A percentile compares a stretch with the other conserved stretches of the same genome.
Evolutionary conservation across 2,329 filamentous ascomycete genomes (phyloP).

Genomic region (Fusarium udum): DNA sequence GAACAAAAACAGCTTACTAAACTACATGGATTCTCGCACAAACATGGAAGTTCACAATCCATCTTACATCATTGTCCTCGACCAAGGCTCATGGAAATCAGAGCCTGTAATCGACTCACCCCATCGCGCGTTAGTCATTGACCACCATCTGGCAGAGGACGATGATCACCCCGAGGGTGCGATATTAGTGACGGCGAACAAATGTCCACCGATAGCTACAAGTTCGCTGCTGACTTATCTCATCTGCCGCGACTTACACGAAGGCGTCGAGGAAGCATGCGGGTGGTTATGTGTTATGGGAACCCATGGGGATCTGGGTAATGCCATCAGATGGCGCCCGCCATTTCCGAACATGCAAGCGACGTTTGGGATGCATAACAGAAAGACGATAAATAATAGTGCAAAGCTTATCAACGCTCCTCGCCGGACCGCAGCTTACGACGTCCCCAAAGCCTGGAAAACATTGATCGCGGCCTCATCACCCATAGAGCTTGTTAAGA

Average conservation of each 20-base stretch:
- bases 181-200: constrained; percentile 68
- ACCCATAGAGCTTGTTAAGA: constrained; percentile 61
- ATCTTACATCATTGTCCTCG: constrained; percentile 69
- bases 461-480: constrained; percentile 61
- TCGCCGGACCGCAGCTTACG: constrained; percentile 67
- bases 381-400: constrained; percentile 69
- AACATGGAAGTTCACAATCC: constrained; percentile 62
- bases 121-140: constrained; percentile 67
- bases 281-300: constrained; percentile 72
- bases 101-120: constrained; percentile 61
- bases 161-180: constrained; percentile 66
- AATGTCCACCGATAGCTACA: constrained; percentile 72
- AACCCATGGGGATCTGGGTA: constrained; percentile 73
- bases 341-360: constrained; percentile 73
- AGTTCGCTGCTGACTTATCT: constrained; percentile 71
- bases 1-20: constrained; percentile 67
- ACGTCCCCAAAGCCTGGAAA: constrained; percentile 69
- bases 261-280: constrained; percentile 58
- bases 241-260: constrained; percentile 67
- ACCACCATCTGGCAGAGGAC: constrained; percentile 67
- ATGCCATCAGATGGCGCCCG: constrained; percentile 69
- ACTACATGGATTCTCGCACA: constrained; percentile 61
- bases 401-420: constrained; percentile 73
- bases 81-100: constrained; percentile 69
- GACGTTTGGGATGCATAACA: constrained; percentile 68